Conservation (phyloP, 345 rosid genomes). For the Fremontodendron californicum region DNA sequence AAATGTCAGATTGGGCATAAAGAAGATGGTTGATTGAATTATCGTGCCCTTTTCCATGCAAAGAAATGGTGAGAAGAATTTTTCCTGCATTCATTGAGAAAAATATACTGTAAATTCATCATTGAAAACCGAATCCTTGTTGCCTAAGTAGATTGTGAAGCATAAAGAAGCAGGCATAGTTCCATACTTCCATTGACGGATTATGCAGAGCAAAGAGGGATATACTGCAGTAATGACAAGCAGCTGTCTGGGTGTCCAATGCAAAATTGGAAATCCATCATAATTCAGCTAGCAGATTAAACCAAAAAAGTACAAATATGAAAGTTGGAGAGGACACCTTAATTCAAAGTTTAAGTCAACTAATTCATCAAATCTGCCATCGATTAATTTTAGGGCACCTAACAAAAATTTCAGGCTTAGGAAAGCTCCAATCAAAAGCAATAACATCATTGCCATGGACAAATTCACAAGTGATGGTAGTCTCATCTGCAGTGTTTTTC, state of each 20-base stretch:
- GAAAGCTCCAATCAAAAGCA: not conserved
- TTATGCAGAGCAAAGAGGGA: not conserved
- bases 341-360: not conserved
- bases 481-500: not conserved
- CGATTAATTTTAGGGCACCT: not conserved
- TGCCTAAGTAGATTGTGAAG: not conserved
- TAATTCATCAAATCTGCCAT: not conserved
- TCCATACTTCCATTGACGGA: not conserved
- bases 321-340: not conserved
- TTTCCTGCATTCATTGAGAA: conserved; percentile 47
- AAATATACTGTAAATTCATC: not conserved
- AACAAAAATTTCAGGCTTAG: not conserved
- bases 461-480: not conserved
- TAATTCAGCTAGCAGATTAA: not conserved
- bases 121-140: not conserved
- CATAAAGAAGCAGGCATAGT: not conserved
- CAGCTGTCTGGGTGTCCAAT: not conserved
- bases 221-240: not conserved
- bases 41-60: conserved; percentile 43
- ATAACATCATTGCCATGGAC: not conserved
- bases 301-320: not conserved
- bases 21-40: conserved; percentile 23
- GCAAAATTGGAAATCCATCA: not conserved
- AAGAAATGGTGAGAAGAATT: conserved; percentile 58
- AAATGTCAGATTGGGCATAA: conserved; percentile 30